Base-by-base conservation (phyloP, 306 rosid genomes). In the Vachellia collinsii region DNA sequence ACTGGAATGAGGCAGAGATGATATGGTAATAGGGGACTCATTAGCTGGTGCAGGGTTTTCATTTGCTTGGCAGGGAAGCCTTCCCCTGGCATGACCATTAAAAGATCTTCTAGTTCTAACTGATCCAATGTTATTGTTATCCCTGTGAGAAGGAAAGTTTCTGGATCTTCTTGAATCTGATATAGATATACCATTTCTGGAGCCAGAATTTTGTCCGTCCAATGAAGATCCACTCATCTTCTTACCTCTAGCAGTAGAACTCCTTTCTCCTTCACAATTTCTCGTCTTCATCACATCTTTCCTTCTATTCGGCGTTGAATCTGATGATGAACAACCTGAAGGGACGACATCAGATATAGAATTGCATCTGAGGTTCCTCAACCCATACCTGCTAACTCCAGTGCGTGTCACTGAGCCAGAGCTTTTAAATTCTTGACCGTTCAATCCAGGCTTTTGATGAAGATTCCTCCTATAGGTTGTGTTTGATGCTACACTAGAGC, bases 211-310 rank as follows among this genome's bases (percentile, higher is more conserved):
- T 38, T 72, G 85, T 74, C 88, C 94, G 38, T 89, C 90, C 47
- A 76, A 83, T 9, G 88, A 79, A 34, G 90, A 81, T 4, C 91
- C 97, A 41, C 81, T 87, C 38, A 87, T 91, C 85, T 88, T 96
- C 90, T 93, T 96, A 78, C 97, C 97, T 86, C 82, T 86, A 56
- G 89, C 69, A 82, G 80, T 38, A 41, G 96, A 93, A 79, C 97
- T 96, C 76, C 91, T 87, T 87, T 96, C 99, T 79, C 97, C 98
- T 83, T 92, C 97, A 74, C 86, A 87, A 64, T 80, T 80, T 85
- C 91, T 88, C 82, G 81, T 92, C 87, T 88, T 92, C 8, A 88
- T 75, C 22, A 80, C 68, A 64, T 96, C 92, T 70, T 86, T 91
- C 85, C 85, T 90, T 86, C 74, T 87, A 83, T 61, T 83, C 34